These are phyloP conservation scores for Saturnispora silvae DNA, from an alignment of 805 yeast species.

Conservation along the genomic window DNA sequence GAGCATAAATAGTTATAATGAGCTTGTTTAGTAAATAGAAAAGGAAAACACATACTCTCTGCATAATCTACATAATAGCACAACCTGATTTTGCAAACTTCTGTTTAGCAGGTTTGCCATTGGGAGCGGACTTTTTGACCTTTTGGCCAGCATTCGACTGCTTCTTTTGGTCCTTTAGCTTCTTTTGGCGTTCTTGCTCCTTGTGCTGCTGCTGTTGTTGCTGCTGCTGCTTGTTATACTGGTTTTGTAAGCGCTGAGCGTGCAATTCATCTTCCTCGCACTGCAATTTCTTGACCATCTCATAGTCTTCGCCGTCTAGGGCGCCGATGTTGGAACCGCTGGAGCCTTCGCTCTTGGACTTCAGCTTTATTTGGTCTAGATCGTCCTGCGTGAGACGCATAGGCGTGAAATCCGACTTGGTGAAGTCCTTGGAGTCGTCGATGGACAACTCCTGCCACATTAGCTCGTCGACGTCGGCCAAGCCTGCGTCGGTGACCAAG, in stretches of 20 bases:
- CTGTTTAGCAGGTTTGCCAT: too few species aligned
- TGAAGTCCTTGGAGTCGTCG: conserved; percentile 53
- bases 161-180: too few species aligned
- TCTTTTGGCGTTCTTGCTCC: too few species aligned
- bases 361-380: neutral
- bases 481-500: conserved; percentile 69
- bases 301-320: neutral
- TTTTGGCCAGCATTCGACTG: too few species aligned
- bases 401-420: conserved; percentile 24
- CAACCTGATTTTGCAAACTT: too few species aligned
- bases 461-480: conserved; percentile 32
- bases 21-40: too few species aligned
- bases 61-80: too few species aligned
- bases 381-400: neutral
- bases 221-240: neutral
- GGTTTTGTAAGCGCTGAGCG: neutral
- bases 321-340: neutral
- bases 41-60: too few species aligned
- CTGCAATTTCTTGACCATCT: neutral
- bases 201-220: too few species aligned
- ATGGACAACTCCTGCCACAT: conserved; percentile 79
- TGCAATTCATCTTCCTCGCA: neutral
- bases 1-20: too few species aligned
- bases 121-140: too few species aligned
- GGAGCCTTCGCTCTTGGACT: neutral